phyloP scores from a whole-genome alignment of 2,329 filamentous ascomycete genomes.

The Colletotrichum horii region DNA sequence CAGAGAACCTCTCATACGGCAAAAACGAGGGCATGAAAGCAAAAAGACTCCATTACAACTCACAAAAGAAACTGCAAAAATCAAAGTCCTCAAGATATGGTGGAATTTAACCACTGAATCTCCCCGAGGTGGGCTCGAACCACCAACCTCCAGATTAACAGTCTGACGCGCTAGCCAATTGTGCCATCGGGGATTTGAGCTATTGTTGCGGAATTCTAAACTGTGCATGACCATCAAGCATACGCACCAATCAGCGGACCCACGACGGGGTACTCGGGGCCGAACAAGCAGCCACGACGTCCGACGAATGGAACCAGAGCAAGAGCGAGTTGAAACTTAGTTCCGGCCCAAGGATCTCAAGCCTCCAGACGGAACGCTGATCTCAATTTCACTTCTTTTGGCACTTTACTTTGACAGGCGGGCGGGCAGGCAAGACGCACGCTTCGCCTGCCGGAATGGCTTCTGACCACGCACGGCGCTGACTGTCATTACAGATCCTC shows the following conservation, averaged over 20 bases:
- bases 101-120: neutral
- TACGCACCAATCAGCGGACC: neutral
- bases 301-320: neutral
- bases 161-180: conserved; percentile 23
- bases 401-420: neutral
- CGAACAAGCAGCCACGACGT: neutral
- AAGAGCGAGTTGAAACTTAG: neutral
- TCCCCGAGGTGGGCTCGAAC: conserved; percentile 23
- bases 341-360: neutral
- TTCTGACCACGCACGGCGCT: neutral
- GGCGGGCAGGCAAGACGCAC: neutral
- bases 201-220: fast-evolving
- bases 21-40: neutral
- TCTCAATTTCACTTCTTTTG: neutral
- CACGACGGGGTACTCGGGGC: neutral
- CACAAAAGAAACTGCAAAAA: neutral
- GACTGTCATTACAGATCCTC: neutral
- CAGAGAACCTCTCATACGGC: neutral
- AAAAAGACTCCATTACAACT: neutral
- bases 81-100: fast-evolving
- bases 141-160: conserved; percentile 23
- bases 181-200: conserved; percentile 20
- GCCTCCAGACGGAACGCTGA: neutral
- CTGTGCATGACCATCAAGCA: neutral
- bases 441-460: neutral